Evolutionary conservation across 768 basidiomycete genomes (phyloP), one percentile per base, ranked within the genome.

Genomic region (Cystofilobasidium macerans): DNA sequence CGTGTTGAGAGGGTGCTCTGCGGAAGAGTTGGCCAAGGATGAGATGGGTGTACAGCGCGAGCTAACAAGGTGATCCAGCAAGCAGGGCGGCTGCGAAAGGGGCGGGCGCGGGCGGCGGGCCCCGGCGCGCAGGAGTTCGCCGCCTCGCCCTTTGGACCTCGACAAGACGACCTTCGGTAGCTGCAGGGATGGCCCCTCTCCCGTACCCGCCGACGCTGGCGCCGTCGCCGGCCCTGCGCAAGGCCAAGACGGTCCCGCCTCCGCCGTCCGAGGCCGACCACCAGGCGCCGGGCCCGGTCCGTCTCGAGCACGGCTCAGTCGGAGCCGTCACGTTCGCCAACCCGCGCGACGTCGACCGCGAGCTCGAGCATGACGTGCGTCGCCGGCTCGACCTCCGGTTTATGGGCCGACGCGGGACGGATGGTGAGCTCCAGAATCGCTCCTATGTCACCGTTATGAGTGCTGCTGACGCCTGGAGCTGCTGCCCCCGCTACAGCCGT

Each of bases 231-330:
- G 6, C 8, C 9, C 7, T 26, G 2, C 8, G 30, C 12, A 32
- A 54, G 51, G 28, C 51, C 28, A 54, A 54, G 51, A 54, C 51
- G 13, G 51, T 32, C n/a, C 51, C 28, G 28, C 51, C 51, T 26
- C 26, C 51, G 28, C 51, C 20, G 14, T 54, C 28, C 9, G 51
- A 54, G 51, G 51, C 51, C 16, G 51, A 54, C 30, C 51, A 54
- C 51, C 51, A 54, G 30, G 51, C 51, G 28, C 51, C 51, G 18
- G 51, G 51, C 18, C 30, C 51, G 28, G 51, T 54, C 26, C 51
- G 51, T 16, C 51, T 54, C 30, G 51, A 54, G 9, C 51, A 54
- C 22, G 51, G 51, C 51, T 2, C 26, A 16, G 26, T 28, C 30
- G 51, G 51, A 26, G 51, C 51, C 9, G 51, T 32, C 51, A 54